Percentiles rank a stretch among this genome's conserved stretches.
Evolutionary conservation across 345 rosid genomes (phyloP).

Genomic region (Salix caprea): DNA sequence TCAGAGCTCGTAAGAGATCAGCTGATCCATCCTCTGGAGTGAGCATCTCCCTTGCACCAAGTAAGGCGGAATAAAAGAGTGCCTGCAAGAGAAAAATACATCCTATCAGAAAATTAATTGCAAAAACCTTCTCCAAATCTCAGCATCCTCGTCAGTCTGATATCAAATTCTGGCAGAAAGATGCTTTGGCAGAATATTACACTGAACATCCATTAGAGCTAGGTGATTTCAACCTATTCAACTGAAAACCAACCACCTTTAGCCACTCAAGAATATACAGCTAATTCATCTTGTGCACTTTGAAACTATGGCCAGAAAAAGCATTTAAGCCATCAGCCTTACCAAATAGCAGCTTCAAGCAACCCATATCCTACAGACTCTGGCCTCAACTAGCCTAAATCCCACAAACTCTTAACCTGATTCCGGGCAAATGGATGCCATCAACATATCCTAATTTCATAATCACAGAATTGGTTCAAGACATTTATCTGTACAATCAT

Average conservation of each 20-base stretch:
- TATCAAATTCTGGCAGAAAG: neutral
- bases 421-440: neutral
- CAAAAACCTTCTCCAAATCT: neutral
- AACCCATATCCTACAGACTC: neutral
- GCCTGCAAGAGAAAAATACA: slow-evolving; percentile 43
- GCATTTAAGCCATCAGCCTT: neutral
- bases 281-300: neutral
- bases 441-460: neutral
- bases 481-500: neutral
- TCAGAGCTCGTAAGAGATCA: slow-evolving; percentile 68
- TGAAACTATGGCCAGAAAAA: neutral
- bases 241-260: neutral
- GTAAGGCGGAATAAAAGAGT: slow-evolving; percentile 79
- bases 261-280: neutral
- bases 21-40: slow-evolving; percentile 85
- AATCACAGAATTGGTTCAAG: neutral
- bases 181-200: neutral
- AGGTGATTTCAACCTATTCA: neutral
- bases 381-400: neutral
- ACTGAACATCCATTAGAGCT: neutral
- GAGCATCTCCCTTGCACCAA: slow-evolving; percentile 85
- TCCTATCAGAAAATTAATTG: neutral
- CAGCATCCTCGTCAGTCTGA: neutral
- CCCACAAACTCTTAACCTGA: neutral
- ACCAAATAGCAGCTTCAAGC: neutral